Evolutionary conservation across 371 early-diverging fungal genomes (phyloP).

Genomic region (Lichtheimia hyalospora): DNA sequence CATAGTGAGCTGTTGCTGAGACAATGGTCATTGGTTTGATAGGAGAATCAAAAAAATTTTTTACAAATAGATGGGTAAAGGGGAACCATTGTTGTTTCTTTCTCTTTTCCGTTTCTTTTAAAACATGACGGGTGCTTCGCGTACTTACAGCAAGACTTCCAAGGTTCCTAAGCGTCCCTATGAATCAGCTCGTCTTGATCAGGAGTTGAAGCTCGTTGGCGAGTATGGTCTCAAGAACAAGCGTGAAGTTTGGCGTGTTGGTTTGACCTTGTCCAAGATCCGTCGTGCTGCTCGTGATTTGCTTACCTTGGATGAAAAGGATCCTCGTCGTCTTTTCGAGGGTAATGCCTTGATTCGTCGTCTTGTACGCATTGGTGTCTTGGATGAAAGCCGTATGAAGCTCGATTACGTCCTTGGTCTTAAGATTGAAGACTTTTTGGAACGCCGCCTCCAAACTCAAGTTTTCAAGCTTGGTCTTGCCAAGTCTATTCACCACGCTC

Average conservation of each 20-base stretch:
- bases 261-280: slow-evolving; percentile 97
- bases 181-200: slow-evolving; percentile 98
- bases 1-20: neutral
- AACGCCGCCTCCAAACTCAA: slow-evolving; percentile 99
- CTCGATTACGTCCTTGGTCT: slow-evolving; percentile 99
- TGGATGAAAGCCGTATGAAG: slow-evolving; percentile 96
- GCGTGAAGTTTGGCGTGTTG: slow-evolving; percentile 99
- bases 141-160: slow-evolving; percentile 85
- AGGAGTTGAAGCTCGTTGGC: slow-evolving; percentile 98
- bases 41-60: slow-evolving; percentile 7
- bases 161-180: slow-evolving; percentile 99
- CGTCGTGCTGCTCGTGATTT: slow-evolving; percentile 99
- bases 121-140: slow-evolving; percentile 19
- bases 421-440: slow-evolving; percentile 98
- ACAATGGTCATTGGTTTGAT: neutral
- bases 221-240: slow-evolving; percentile 99
- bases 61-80: neutral
- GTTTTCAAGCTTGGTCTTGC: slow-evolving; percentile 99
- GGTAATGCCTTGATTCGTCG: slow-evolving; percentile 99
- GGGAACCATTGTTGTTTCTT: neutral
- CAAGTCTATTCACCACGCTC: slow-evolving; percentile 99
- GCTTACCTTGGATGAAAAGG: slow-evolving; percentile 96
- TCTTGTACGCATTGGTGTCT: slow-evolving; percentile 97
- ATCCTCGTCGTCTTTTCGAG: slow-evolving; percentile 98
- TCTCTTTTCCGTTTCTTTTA: slow-evolving; percentile 11